Evolutionary conservation across 352 stramenopile species (phyloP).

Genomic region (Globisporangium alternatum): DNA sequence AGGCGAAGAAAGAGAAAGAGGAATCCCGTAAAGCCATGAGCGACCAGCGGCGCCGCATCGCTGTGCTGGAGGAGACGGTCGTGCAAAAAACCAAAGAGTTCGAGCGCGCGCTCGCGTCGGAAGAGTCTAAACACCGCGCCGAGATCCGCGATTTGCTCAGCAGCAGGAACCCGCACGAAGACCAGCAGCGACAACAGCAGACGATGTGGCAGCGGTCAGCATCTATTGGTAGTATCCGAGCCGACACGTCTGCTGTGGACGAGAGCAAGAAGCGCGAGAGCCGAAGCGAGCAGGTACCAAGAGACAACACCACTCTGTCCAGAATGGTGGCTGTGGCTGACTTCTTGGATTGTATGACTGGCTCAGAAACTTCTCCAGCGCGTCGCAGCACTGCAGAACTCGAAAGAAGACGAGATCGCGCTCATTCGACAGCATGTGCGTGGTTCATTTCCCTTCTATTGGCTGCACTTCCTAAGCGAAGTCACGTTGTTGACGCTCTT

Average conservation of each 20-base stretch:
- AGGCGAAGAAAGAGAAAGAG: conserved; percentile 75
- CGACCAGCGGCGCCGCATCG: conserved; percentile 52
- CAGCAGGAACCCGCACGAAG: conserved; percentile 28
- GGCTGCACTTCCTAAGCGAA: background rate
- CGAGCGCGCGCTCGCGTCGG: conserved; percentile 47
- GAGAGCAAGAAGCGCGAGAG: conserved; percentile 26
- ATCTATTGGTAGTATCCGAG: conserved; percentile 19
- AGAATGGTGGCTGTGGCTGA: background rate
- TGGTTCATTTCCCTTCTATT: background rate
- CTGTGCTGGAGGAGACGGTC: conserved; percentile 43
- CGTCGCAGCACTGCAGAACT: conserved; percentile 44
- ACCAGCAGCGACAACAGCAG: conserved; percentile 20
- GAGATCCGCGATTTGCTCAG: conserved; percentile 63
- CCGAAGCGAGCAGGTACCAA: conserved; percentile 24
- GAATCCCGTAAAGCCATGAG: conserved; percentile 46
- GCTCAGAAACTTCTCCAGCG: conserved; percentile 48
- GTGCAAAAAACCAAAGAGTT: conserved; percentile 60
- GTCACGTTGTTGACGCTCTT: too few relatives aligned
- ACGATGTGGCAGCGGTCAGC: conserved; percentile 16
- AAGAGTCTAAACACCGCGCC: conserved; percentile 35
- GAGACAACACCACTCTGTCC: too few relatives aligned
- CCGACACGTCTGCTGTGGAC: background rate
- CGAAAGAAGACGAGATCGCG: conserved; percentile 68
- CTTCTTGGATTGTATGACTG: background rate
- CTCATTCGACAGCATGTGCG: conserved; percentile 69